Conservation (phyloP, 306 rosid genomes). For the Cicer arietinum region DNA sequence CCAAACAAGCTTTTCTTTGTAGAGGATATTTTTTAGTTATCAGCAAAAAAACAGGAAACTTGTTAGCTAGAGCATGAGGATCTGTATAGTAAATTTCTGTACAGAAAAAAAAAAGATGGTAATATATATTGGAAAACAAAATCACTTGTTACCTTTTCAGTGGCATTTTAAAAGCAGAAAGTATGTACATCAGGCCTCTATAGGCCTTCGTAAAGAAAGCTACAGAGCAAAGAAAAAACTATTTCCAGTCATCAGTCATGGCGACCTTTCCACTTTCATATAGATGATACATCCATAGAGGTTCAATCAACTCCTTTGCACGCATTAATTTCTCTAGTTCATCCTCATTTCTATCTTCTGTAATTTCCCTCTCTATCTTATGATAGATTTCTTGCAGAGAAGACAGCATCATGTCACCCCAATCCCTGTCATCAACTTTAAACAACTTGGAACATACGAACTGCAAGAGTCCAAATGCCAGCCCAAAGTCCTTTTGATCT, state of each 20-base stretch:
- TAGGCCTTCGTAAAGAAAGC: not conserved
- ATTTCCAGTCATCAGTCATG: conserved; percentile 58
- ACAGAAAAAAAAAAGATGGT: not conserved
- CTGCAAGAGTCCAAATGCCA: conserved; percentile 72
- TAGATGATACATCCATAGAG: conserved; percentile 83
- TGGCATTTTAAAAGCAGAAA: conserved; percentile 14
- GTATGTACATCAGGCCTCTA: conserved; percentile 40
- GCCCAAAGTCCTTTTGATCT: conserved; percentile 58
- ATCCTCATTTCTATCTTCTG: conserved; percentile 60
- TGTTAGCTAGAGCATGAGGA: not conserved
- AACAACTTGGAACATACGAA: conserved; percentile 70
- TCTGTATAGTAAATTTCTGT: not conserved
- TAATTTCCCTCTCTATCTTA: conserved; percentile 64
- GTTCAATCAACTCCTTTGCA: conserved; percentile 73
- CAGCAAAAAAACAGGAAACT: not conserved
- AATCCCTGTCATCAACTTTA: conserved; percentile 57
- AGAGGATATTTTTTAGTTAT: not conserved
- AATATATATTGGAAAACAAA: not conserved
- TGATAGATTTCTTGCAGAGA: conserved; percentile 69
- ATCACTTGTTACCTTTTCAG: not conserved
- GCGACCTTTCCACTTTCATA: conserved; percentile 75
- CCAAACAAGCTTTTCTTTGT: not conserved
- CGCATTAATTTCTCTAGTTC: conserved; percentile 51
- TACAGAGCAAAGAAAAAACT: not conserved
- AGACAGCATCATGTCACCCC: conserved; percentile 78